Percentiles rank a stretch among this genome's conserved stretches.
Conservation (phyloP, 1,284 basidiomycete species). For the Pseudozyma thailandica region DNA sequence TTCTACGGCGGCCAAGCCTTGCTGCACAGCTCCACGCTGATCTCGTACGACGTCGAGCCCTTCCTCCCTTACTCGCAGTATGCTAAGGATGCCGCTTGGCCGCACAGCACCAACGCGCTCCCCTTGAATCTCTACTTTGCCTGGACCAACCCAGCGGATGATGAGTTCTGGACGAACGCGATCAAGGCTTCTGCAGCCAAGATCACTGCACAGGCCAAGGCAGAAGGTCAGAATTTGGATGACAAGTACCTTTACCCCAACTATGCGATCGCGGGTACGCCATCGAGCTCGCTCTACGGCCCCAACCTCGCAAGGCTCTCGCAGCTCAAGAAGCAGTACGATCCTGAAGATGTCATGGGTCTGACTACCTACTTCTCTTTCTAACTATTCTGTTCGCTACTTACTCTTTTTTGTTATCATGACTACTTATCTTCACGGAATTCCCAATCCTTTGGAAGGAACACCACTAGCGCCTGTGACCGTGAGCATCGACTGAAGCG, state of each 20-base stretch:
- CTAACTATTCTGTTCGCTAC: slow-evolving; percentile 6
- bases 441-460: background rate
- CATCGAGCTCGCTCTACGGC: slow-evolving; percentile 33
- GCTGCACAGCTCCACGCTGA: slow-evolving; percentile 36
- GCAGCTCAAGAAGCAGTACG: slow-evolving; percentile 34
- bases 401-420: background rate
- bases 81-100: slow-evolving; percentile 43
- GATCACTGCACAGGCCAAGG: slow-evolving; percentile 37
- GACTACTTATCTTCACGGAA: background rate
- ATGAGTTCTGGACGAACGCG: slow-evolving; percentile 43
- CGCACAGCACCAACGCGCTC: slow-evolving; percentile 48
- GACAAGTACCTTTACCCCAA: slow-evolving; percentile 53
- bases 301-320: slow-evolving; percentile 43
- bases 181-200: slow-evolving; percentile 38
- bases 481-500: too few relatives aligned
- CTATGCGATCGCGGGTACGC: slow-evolving; percentile 52
- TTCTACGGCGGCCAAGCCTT: slow-evolving; percentile 27
- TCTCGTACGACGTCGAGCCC: slow-evolving; percentile 60
- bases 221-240: slow-evolving; percentile 56
- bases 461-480: too few relatives aligned
- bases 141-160: slow-evolving; percentile 51
- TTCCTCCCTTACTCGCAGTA: slow-evolving; percentile 49
- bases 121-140: slow-evolving; percentile 59
- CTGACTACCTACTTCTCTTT: slow-evolving; percentile 56
- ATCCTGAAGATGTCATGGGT: slow-evolving; percentile 54